These are phyloP conservation scores for Iodosphaeria phyllophila DNA, from an alignment of 2,329 filamentous ascomycete genomes.

Conservation along the genomic window DNA sequence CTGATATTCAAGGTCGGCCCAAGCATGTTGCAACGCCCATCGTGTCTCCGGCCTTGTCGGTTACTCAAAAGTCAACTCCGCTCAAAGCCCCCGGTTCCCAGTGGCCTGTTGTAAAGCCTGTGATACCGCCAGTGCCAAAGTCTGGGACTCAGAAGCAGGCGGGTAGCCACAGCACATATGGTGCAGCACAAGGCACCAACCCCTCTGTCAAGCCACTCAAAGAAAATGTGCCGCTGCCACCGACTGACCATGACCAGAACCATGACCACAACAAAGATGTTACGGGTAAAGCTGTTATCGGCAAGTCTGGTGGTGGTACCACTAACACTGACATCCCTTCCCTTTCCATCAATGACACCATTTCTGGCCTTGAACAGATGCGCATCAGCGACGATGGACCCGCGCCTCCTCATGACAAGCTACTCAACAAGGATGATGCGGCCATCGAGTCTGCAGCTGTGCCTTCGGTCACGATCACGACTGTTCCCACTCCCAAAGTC, in stretches of 20 bases:
- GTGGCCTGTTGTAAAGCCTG: conserved; percentile 5
- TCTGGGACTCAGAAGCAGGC: conserved; percentile 9
- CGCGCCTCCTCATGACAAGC: conserved; percentile 3
- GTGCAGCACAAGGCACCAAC: conserved; percentile 5
- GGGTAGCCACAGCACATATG: conserved; percentile 12
- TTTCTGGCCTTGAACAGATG: conserved; percentile 7
- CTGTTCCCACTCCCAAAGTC: conserved; percentile 4
- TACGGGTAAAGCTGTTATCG: no score
- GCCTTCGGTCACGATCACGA: conserved; percentile 9
- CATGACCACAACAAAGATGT: no score
- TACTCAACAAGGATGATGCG: conserved; percentile 5
- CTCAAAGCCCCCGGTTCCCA: conserved; percentile 1
- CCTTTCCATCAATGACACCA: conserved; percentile 6
- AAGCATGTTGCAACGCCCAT: no score
- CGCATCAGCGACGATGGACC: conserved; percentile 7
- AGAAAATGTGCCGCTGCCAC: conserved; percentile 2
- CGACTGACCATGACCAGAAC: conserved; percentile 1
- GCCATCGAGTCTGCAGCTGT: conserved; percentile 7
- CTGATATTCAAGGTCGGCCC: no score
- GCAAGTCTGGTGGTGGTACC: no score
- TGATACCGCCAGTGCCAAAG: conserved; percentile 6
- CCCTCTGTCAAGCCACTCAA: conserved; percentile 3
- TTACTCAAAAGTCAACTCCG: no score
- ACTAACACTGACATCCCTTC: no score
- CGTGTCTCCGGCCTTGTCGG: no score